Evolutionary conservation across 2,329 filamentous ascomycete genomes (phyloP), one percentile per base, ranked within the genome.

Genomic region (Cladosporium sp.): DNA sequence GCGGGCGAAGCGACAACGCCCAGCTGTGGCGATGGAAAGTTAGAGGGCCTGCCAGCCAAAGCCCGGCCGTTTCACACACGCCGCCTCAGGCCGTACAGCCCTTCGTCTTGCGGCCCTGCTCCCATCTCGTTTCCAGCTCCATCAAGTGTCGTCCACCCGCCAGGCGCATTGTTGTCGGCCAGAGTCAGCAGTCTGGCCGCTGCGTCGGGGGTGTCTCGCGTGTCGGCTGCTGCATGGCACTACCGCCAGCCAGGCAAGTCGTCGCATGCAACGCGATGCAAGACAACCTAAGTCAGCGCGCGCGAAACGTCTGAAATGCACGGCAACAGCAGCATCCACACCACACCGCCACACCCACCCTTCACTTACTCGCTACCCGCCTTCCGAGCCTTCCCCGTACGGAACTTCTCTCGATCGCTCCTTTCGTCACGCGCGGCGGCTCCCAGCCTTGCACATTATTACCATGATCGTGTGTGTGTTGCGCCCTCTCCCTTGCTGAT

Each of bases 351-450:
- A 55, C 51, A 55, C 24, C 51, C 40, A 25, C 37, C 24, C 51
- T 34, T 54, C 51, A 54, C 51, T 54, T 54, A 54, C 51, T 54
- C 51, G 51, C 51, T 45, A 34, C 49, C 51, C 51, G 51, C 39
- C 39, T 34, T 32, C 51, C 51, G 51, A 54, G 24, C 47, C 34
- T 37, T 50, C 47, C 47, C 47, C 47, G 47, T 50, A 32, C 39
- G 37, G 52, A 44, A 35, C 28, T 35, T 47, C 20, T 36, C 17
- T 34, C 15, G 34, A 47, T 45, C 28, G 52, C 28, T 24, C 47
- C 40, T 47, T 36, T 55, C 52, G 52, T 55, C 51, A 45, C 51
- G 34, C 28, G 47, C 52, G 19, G 28, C 28, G 15, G 22, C 32
- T 44, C 52, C 52, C 52, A 47, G 52, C 52, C 52, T 47, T 55